Evolutionary conservation across 2,329 filamentous ascomycete species (phyloP).

Genomic region (Neopestalotiopsis sp.): DNA sequence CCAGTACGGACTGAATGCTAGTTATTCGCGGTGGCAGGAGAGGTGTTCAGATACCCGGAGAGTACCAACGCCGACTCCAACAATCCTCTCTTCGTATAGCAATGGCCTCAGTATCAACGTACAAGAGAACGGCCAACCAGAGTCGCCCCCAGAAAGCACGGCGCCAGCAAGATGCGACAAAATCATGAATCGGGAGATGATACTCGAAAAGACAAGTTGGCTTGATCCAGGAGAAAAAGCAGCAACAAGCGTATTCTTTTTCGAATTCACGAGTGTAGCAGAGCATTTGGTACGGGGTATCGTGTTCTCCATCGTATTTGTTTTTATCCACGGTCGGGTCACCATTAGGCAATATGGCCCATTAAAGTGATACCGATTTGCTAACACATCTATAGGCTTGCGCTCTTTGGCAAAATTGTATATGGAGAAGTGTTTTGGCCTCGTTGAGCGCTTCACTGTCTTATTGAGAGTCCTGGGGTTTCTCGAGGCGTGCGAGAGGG

Average conservation of each 20-base stretch:
- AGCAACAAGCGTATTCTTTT: not conserved
- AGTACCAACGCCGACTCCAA: too few relatives aligned
- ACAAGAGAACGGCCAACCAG: too few relatives aligned
- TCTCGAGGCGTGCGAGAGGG: not conserved
- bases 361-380: too few relatives aligned
- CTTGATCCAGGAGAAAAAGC: not conserved
- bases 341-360: too few relatives aligned
- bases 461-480: not conserved
- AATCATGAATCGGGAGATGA: not conserved
- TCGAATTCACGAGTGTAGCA: constrained; percentile 8
- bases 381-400: not conserved
- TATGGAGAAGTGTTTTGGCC: not conserved
- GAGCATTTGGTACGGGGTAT: constrained; percentile 15
- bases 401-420: not conserved
- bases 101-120: too few relatives aligned
- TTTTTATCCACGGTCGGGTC: constrained; percentile 19
- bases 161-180: too few relatives aligned
- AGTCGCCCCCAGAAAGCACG: too few relatives aligned
- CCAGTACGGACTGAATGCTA: too few relatives aligned
- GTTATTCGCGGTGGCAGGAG: too few relatives aligned
- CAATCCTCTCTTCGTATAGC: too few relatives aligned
- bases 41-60: too few relatives aligned
- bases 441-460: not conserved
- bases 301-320: constrained; percentile 17
- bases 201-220: not conserved